phyloP scores from a whole-genome alignment of 495 filamentous ascomycete genomes.

The Xylaria sp. region DNA sequence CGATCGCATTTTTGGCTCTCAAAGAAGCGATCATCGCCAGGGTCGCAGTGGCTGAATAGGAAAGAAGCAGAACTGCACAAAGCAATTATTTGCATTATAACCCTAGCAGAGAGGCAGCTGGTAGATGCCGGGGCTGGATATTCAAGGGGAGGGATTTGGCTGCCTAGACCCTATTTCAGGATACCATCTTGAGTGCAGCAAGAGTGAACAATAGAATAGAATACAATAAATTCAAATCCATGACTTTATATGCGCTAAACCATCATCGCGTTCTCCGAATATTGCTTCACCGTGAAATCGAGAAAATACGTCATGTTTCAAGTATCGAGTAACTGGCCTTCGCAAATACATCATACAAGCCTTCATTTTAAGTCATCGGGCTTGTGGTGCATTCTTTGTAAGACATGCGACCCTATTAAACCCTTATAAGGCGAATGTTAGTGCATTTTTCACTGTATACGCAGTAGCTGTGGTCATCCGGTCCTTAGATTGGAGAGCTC shows the following conservation, averaged over 20 bases:
- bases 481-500: neutral
- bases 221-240: neutral
- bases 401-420: neutral
- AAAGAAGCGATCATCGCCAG: neutral
- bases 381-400: neutral
- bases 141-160: neutral
- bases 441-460: neutral
- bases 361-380: neutral
- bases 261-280: neutral
- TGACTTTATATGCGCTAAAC: neutral
- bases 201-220: neutral
- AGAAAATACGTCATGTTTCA: neutral
- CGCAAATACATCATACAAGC: neutral
- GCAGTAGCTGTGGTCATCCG: neutral
- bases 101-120: neutral
- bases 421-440: neutral
- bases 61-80: neutral
- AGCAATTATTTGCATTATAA: neutral
- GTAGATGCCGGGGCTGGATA: neutral
- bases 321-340: neutral
- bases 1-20: conserved; percentile 13
- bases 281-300: neutral
- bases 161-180: neutral
- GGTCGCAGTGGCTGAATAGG: neutral
- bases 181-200: too few species aligned